Evolutionary conservation across 495 filamentous ascomycete genomes (phyloP).

Genomic region (Gamarada debralockiae): DNA sequence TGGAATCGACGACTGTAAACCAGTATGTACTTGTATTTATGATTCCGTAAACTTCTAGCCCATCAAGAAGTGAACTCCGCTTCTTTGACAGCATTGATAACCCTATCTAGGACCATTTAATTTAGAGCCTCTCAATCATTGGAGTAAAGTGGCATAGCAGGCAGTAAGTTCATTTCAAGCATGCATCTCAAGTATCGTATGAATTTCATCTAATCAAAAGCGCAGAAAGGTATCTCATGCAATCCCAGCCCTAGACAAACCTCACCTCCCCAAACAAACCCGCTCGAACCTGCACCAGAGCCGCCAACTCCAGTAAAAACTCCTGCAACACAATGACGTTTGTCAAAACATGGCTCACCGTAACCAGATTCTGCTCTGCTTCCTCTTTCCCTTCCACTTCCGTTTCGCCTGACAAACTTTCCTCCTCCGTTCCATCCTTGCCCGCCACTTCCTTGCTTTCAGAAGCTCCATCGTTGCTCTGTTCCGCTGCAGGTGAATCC

Average conservation of each 20-base stretch:
- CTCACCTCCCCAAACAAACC: constrained; percentile 83
- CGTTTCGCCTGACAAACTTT: constrained; percentile 22
- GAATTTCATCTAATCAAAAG: too few species aligned
- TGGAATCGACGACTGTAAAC: too few species aligned
- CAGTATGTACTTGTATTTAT: too few species aligned
- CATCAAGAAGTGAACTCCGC: too few species aligned
- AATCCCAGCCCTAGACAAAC: constrained; percentile 42
- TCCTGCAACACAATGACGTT: constrained; percentile 73
- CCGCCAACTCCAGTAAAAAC: constrained; percentile 85
- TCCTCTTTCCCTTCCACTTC: constrained; percentile 24
- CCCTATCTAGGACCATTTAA: too few species aligned
- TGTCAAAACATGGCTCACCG: constrained; percentile 83
- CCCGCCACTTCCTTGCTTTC: constrained; percentile 32
- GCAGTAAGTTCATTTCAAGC: too few species aligned
- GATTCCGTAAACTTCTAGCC: too few species aligned
- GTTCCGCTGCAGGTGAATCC: constrained; percentile 13
- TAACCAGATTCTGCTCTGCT: constrained; percentile 44
- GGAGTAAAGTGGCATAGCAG: too few species aligned
- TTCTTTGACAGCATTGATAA: too few species aligned
- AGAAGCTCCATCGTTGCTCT: constrained; percentile 27
- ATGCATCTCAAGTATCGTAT: too few species aligned
- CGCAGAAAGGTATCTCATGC: too few species aligned
- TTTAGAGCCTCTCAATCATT: too few species aligned
- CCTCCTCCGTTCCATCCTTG: constrained; percentile 39
- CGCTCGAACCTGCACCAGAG: constrained; percentile 79